Conservation (phyloP, 331 rosid species). For the Rosa hybrid region DNA sequence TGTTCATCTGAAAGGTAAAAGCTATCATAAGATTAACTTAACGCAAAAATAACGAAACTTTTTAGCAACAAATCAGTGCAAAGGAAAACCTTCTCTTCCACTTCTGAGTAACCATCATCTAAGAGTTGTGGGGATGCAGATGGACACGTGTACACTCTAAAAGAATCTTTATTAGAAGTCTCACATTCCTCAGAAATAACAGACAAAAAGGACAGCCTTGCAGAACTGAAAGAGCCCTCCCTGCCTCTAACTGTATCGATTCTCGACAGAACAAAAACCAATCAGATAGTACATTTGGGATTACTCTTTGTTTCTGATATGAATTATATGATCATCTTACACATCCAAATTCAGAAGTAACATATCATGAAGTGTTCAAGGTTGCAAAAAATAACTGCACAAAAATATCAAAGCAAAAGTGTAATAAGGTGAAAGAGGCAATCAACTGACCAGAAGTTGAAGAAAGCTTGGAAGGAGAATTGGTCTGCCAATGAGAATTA, state of each 20-base stretch:
- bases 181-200: constrained; percentile 61
- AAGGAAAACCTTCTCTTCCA: constrained; percentile 57
- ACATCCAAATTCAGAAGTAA: background rate
- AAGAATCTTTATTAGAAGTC: constrained; percentile 41
- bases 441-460: constrained; percentile 58
- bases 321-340: background rate
- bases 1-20: constrained; percentile 44
- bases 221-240: constrained; percentile 47
- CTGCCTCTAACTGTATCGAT: constrained; percentile 59
- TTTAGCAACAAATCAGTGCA: background rate
- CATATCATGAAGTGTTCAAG: background rate
- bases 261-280: background rate
- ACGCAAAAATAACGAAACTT: background rate
- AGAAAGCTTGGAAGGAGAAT: constrained; percentile 46
- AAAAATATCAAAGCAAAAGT: background rate
- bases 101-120: constrained; percentile 41
- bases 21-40: constrained; percentile 17
- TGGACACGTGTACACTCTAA: constrained; percentile 48
- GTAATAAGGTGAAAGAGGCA: background rate
- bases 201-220: constrained; percentile 58
- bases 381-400: background rate
- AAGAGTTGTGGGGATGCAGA: constrained; percentile 44
- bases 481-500: constrained; percentile 44
- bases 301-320: background rate
- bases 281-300: background rate